Conservation (phyloP, 1,284 basidiomycete species). For the Pseudozyma tsukubaensis region DNA sequence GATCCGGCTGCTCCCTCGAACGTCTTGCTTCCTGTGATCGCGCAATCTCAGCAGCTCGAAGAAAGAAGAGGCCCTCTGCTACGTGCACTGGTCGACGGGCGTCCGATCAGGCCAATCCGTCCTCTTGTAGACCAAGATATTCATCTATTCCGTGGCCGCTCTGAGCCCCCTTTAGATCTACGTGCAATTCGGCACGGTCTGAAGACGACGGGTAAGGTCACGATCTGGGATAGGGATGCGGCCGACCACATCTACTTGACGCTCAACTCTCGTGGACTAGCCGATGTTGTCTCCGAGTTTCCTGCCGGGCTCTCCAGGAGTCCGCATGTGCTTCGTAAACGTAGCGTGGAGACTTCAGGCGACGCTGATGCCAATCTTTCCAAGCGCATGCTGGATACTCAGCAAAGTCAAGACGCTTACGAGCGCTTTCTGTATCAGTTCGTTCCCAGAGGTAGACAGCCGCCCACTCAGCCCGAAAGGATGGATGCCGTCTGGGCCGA, state of each 20-base stretch:
- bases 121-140: not conserved
- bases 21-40: not conserved
- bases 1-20: not conserved
- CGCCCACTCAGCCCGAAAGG: not conserved
- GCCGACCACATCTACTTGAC: not conserved
- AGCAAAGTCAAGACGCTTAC: not conserved
- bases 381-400: constrained; percentile 2
- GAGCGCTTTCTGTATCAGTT: not conserved
- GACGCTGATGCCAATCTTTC: not conserved
- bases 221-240: not conserved
- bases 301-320: not conserved
- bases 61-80: not conserved
- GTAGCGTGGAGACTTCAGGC: not conserved
- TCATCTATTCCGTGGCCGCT: not conserved
- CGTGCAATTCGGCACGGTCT: not conserved
- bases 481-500: not conserved
- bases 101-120: not conserved
- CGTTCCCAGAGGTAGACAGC: too few relatives aligned
- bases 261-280: not conserved
- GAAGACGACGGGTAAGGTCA: not conserved
- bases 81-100: constrained; percentile 5
- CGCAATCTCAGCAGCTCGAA: not conserved
- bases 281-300: not conserved
- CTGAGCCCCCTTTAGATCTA: not conserved
- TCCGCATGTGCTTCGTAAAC: not conserved